Conservation (phyloP, 129 eudicot species). For the Chrysanthemum lavandulifolium region DNA sequence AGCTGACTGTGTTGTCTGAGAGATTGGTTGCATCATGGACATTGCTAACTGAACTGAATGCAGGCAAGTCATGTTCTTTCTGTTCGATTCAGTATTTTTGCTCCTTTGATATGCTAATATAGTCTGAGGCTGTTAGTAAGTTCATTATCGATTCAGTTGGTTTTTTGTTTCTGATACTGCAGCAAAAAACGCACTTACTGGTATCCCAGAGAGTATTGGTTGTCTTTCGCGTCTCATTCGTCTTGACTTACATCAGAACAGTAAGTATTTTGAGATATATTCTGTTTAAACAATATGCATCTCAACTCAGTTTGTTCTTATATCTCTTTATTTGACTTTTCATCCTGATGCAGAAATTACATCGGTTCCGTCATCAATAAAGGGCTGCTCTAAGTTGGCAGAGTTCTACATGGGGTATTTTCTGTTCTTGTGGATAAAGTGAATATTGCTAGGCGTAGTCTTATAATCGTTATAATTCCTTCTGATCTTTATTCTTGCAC, state of each 20-base stretch:
- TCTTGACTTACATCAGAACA: constrained; percentile 90
- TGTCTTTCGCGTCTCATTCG: constrained; percentile 76
- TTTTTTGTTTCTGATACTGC: constrained; percentile 21
- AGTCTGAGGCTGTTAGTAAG: background rate
- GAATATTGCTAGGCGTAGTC: constrained; percentile 3
- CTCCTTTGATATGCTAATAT: background rate
- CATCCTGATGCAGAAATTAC: constrained; percentile 59
- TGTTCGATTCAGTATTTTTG: constrained; percentile 1
- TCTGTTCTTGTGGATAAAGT: constrained; percentile 15
- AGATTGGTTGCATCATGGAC: constrained; percentile 72
- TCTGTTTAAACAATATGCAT: background rate
- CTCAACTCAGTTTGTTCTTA: background rate
- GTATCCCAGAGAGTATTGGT: constrained; percentile 82
- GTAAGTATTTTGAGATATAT: constrained; percentile 47
- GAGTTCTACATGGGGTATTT: constrained; percentile 86
- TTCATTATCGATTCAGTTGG: background rate
- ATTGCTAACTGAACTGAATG: constrained; percentile 85
- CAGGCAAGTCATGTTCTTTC: constrained; percentile 46
- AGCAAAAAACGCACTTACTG: constrained; percentile 74
- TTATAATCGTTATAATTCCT: background rate
- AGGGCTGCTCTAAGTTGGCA: constrained; percentile 69
- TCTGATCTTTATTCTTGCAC: constrained; percentile 10
- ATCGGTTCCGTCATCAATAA: constrained; percentile 81
- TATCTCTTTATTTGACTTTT: constrained; percentile 8
- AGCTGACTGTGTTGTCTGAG: constrained; percentile 55